Evolutionary conservation across 768 basidiomycete species (phyloP).

Genomic region (Lyophyllum atratum): DNA sequence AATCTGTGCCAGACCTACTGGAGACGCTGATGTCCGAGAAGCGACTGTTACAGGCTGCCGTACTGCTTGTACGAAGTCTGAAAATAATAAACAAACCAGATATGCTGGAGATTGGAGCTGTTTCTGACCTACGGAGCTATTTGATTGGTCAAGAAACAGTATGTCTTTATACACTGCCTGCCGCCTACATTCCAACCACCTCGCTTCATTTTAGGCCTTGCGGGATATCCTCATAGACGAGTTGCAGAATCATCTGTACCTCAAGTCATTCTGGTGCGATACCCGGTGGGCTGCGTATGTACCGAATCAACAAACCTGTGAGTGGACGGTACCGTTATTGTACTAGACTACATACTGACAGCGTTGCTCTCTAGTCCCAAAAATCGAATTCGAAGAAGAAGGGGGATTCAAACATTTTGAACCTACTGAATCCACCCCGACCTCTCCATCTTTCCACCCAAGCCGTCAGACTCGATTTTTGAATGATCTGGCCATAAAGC

Average conservation of each 20-base stretch:
- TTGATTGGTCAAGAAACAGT: constrained; percentile 86
- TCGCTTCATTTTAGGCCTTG: constrained; percentile 58
- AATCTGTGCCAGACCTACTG: constrained; percentile 86
- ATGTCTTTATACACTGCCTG: constrained; percentile 16
- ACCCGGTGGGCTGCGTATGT: constrained; percentile 86
- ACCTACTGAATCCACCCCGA: constrained; percentile 37
- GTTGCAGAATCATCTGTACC: constrained; percentile 94
- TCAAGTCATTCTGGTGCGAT: constrained; percentile 97
- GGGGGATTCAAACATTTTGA: constrained; percentile 26
- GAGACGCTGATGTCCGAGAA: constrained; percentile 98
- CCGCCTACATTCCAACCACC: neutral
- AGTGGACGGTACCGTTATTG: constrained; percentile 27
- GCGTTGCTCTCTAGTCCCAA: constrained; percentile 50
- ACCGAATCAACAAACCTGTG: constrained; percentile 77
- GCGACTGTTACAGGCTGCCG: constrained; percentile 84
- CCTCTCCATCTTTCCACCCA: constrained; percentile 39
- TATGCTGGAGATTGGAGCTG: constrained; percentile 94
- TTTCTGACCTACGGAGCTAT: constrained; percentile 86
- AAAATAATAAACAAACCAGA: constrained; percentile 92
- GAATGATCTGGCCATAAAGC: constrained; percentile 61
- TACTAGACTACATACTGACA: neutral
- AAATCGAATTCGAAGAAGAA: constrained; percentile 65
- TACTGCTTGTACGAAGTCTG: constrained; percentile 81
- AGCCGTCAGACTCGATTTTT: constrained; percentile 65
- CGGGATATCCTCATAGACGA: constrained; percentile 95